Evolutionary conservation across 176 grass and related monocot genomes (phyloP).

Genomic region (Eragrostis curvula): DNA sequence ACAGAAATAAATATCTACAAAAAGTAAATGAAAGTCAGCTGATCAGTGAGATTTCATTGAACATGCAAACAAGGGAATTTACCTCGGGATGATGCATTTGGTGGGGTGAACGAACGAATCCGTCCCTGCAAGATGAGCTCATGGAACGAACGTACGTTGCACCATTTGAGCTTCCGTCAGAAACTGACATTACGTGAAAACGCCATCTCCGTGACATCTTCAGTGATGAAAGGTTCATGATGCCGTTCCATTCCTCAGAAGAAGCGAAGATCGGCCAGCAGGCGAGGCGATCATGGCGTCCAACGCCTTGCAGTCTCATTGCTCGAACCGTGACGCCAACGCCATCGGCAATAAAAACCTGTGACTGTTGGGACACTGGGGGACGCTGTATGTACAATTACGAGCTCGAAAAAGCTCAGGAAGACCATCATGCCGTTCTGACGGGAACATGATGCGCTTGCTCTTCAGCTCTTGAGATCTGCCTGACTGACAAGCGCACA

Average conservation of each 20-base stretch:
- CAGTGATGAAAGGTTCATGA: not conserved
- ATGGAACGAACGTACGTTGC: not conserved
- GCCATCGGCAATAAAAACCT: too few relatives aligned
- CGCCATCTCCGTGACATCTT: not conserved
- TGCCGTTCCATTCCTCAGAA: not conserved
- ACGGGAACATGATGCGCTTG: not conserved
- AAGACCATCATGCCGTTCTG: constrained; percentile 19
- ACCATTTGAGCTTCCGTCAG: not conserved
- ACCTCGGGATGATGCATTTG: constrained; percentile 10
- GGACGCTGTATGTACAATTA: too few relatives aligned
- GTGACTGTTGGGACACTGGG: not conserved
- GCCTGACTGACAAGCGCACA: not conserved
- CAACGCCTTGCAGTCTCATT: not conserved
- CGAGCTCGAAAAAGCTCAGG: not conserved
- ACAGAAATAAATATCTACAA: not conserved
- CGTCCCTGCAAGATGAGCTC: not conserved
- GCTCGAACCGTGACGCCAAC: not conserved
- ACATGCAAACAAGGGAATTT: not conserved
- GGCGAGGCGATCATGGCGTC: not conserved
- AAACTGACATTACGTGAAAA: not conserved
- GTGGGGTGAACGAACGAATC: not conserved
- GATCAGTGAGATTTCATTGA: not conserved
- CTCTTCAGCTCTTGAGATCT: not conserved
- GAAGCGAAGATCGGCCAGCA: not conserved
- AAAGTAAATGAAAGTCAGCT: not conserved